Evolutionary conservation across 1,139 yeast species (phyloP).

Genomic region (Arxiozyma telluris): DNA sequence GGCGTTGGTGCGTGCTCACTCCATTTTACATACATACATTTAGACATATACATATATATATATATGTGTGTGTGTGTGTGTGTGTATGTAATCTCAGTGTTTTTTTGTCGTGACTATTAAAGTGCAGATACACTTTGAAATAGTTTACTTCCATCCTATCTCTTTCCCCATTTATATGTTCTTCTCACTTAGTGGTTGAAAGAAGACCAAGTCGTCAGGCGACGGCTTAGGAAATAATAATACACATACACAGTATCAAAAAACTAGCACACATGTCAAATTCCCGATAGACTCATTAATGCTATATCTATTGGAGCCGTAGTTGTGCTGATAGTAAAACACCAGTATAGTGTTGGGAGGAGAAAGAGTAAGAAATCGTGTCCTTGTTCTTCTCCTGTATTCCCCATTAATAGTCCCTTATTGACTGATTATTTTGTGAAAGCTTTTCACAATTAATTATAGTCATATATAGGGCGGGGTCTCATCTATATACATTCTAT

Average conservation of each 20-base stretch:
- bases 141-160: too few relatives aligned
- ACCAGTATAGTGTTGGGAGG: not conserved
- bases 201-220: slow-evolving; percentile 4
- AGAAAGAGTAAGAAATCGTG: not conserved
- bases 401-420: not conserved
- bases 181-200: not conserved
- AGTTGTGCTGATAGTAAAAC: slow-evolving; percentile 26
- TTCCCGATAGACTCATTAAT: slow-evolving; percentile 22
- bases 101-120: too few relatives aligned
- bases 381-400: slow-evolving; percentile 4
- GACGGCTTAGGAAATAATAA: slow-evolving; percentile 6
- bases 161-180: too few relatives aligned
- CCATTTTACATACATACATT: too few relatives aligned
- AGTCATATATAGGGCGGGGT: not conserved
- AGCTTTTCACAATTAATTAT: not conserved
- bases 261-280: slow-evolving; percentile 20
- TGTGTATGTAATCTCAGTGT: too few relatives aligned
- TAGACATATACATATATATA: too few relatives aligned
- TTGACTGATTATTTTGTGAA: not conserved
- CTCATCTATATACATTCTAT: not conserved
- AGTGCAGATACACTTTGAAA: too few relatives aligned
- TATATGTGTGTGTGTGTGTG: too few relatives aligned
- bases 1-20: too few relatives aligned
- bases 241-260: not conserved
- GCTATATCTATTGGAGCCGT: slow-evolving; percentile 27